Evolutionary conservation across 169 alveolate species (phyloP), one percentile per base, ranked within the genome.

Genomic region (Cyclospora cayetanensis): DNA sequence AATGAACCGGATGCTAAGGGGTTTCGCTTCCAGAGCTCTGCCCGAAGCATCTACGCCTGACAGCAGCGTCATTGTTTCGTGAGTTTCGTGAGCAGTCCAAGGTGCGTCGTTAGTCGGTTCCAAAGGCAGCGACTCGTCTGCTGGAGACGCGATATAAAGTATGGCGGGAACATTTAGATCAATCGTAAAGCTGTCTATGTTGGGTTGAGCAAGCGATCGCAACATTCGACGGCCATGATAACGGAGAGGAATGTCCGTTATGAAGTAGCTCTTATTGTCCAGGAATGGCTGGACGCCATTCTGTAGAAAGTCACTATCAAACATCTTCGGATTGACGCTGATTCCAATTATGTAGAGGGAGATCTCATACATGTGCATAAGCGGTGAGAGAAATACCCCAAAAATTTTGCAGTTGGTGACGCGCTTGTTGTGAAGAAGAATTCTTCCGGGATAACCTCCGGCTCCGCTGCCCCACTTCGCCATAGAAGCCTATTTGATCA

Each of bases 221-320:
- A 96, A 72, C 90, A 95, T 42, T 85, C 91, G 93, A 41, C 93
- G 52, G 11, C 95, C 96, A 20, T 92, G 72, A 37, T 93, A 94
- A 77, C 90, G 93, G 63, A 88, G 94, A 5, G 97, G 93, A 34
- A 96, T 43, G 68, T 94, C 94, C 29, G 91, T 93, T 34, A 96
- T 43, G 52, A 94, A 90, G 92, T 94, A 85, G 43, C 52, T 63
- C 42, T 39, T 77, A 31, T 91, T 94, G 65, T 95, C 94, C 72
- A 88, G 66, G 65, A 85, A 95, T 0, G 95, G 95, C 1, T 46
- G 43, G 39, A 90, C 96, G 12, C 96, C 95, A 79, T 86, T 91
- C 29, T 70, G 42, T 1, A 95, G 93, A 22, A 70, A 41, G 53
- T 92, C 94, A 1, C 94, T 83, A 4, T 77, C 95, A 53, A 94